These are phyloP conservation scores for Claviceps lovelessii DNA, from an alignment of 2,329 filamentous ascomycete genomes.

Conservation along the genomic window DNA sequence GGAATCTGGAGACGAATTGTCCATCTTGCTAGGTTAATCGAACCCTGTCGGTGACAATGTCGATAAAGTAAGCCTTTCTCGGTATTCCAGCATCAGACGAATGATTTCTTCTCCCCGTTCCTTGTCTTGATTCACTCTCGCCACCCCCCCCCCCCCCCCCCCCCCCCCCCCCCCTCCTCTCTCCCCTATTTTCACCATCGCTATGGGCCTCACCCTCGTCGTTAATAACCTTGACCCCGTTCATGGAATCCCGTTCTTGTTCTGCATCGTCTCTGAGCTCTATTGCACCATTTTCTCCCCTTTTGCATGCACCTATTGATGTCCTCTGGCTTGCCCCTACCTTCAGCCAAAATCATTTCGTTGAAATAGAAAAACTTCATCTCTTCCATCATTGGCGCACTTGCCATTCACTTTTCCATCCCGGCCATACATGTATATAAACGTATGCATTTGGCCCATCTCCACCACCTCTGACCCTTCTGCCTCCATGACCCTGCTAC, in stretches of 20 bases:
- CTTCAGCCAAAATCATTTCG: not conserved
- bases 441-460: not conserved
- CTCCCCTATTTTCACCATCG: not conserved
- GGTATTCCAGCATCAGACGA: slow-evolving; percentile 2
- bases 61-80: slow-evolving; percentile 36
- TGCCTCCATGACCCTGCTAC: not conserved
- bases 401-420: not conserved
- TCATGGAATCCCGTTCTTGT: not conserved
- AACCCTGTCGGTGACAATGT: slow-evolving; percentile 31
- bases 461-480: not conserved
- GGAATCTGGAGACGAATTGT: slow-evolving; percentile 3
- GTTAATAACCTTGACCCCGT: slow-evolving; percentile 1
- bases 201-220: not conserved
- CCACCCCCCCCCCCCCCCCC: not conserved
- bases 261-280: slow-evolving; percentile 2
- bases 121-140: slow-evolving; percentile 2
- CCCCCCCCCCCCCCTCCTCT: not conserved
- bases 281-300: not conserved
- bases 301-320: not conserved
- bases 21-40: slow-evolving; percentile 15
- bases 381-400: not conserved
- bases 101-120: slow-evolving; percentile 5
- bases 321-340: not conserved
- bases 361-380: no score
- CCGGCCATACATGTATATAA: not conserved